Evolutionary conservation across 2,329 filamentous ascomycete species (phyloP), one percentile per base, ranked within the genome.

Genomic region (Fusarium sp.): DNA sequence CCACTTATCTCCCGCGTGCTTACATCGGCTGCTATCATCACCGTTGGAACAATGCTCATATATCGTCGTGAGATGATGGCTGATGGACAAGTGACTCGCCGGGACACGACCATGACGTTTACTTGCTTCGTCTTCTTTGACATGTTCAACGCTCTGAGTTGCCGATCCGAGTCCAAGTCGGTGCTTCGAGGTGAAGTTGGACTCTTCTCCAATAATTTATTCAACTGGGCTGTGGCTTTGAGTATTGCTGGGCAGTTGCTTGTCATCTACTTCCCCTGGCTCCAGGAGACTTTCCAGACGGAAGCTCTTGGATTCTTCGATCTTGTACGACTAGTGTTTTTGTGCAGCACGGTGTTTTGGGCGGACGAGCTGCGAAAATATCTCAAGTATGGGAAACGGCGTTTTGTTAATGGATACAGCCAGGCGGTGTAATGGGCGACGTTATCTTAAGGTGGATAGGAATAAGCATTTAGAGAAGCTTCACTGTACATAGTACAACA

Each of bases 41-140:
- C 97, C 89, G 77, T 92, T 21, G 96, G 96, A 70, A 99, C 96
- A 0, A 90, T 99, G 80, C 85, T 91, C 40, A 92, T 97, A 54
- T 99, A 99, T 81, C 89, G 92, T 69, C 91, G 89, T 75, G 95
- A 98, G 81, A 97, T 99, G 92, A 83, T 90, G 47, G 85, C 88
- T 23, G 93, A 96, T 75, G 90, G 93, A 55, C 83, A 90, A 59
- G 92, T 98, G 60, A 96, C 91, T 2, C 92, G 93, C 48, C 93
- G 96, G 71, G 96, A 99, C 80, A 99, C 96, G 3, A 99, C 96
- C 67, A 97, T 99, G 92, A 98, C 96, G 0, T 99, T 99, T 77
- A 99, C 96, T 7, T 97, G 94, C 80, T 99, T 99, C 76, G 96
- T 99, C 44, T 87, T 99, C 53, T 99, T 98, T 79, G 96, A 99